Evolutionary conservation across 208 protist genomes (phyloP).

Genomic region (Leishmania tarentolae): DNA sequence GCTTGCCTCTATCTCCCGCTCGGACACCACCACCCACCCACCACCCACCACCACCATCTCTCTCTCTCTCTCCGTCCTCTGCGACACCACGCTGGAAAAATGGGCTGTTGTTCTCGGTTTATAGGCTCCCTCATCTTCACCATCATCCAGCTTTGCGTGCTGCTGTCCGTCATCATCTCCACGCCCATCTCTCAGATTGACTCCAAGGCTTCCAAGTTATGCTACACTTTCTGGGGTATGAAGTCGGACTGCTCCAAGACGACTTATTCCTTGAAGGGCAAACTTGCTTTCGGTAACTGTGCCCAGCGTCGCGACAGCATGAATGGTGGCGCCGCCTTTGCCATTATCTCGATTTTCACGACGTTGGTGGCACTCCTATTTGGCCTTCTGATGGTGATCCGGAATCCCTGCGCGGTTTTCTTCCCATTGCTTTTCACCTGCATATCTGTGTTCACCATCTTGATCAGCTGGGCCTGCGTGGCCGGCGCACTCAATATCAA

Average conservation of each 20-base stretch:
- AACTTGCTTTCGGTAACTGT: conserved; percentile 19
- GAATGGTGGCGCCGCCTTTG: conserved; percentile 32
- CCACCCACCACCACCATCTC: neutral
- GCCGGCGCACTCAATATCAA: conserved; percentile 8
- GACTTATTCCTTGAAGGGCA: conserved; percentile 5
- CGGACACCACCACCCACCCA: neutral
- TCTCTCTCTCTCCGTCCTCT: neutral
- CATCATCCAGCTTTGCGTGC: conserved; percentile 29
- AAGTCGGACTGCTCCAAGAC: neutral
- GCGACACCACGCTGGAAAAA: conserved; percentile 7
- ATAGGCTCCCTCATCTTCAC: conserved; percentile 35
- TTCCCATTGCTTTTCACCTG: conserved; percentile 27
- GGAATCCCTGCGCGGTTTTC: conserved; percentile 15
- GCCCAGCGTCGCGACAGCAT: conserved; percentile 31
- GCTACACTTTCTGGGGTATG: conserved; percentile 9
- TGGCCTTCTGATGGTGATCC: conserved; percentile 30
- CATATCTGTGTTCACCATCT: conserved; percentile 18
- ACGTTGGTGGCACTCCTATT: conserved; percentile 35
- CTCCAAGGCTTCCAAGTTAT: neutral
- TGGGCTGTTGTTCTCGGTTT: conserved; percentile 27
- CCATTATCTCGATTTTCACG: conserved; percentile 41
- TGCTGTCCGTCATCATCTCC: conserved; percentile 36
- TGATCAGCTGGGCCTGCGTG: conserved; percentile 29
- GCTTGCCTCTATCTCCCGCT: neutral
- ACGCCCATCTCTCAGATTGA: conserved; percentile 15